Conservation (phyloP, 257 asterid species). For the Nicotiana sylvestris region DNA sequence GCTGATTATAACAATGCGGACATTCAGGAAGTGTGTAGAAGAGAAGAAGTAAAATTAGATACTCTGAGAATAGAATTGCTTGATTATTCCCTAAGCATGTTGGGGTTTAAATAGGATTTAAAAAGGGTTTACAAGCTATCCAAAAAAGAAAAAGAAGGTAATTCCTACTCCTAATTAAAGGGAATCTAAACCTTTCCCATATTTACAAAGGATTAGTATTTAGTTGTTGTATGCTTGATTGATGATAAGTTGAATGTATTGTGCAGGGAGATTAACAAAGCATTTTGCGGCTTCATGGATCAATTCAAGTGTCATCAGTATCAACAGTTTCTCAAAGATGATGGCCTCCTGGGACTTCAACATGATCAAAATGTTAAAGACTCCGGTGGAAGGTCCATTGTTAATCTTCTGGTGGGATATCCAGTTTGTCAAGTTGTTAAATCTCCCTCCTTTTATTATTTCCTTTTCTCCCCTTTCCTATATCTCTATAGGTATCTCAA, state of each 20-base stretch:
- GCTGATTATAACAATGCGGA: background rate
- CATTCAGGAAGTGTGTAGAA: background rate
- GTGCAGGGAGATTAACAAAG: slow-evolving; percentile 67
- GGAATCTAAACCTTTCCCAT: background rate
- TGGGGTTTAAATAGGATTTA: background rate
- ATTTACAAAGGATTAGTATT: background rate
- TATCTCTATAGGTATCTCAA: background rate
- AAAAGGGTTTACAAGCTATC: background rate
- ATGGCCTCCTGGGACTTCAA: slow-evolving; percentile 12
- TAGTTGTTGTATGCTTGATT: background rate
- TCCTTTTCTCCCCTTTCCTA: background rate
- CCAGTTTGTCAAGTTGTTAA: background rate
- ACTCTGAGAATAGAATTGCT: background rate
- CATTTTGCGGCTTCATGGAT: slow-evolving; percentile 71
- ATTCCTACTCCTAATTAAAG: background rate
- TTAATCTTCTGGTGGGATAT: slow-evolving; percentile 19
- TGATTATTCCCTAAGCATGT: background rate
- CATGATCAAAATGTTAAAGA: slow-evolving; percentile 6
- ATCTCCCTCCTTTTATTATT: background rate
- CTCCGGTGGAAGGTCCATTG: slow-evolving; percentile 2
- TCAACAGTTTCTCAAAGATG: slow-evolving; percentile 19
- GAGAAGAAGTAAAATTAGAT: background rate
- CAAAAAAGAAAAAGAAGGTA: background rate
- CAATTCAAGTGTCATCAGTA: slow-evolving; percentile 29
- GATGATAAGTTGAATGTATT: slow-evolving; percentile 8